phyloP scores from a whole-genome alignment of 2,329 filamentous ascomycete genomes.

The Byssochlamys sp. region DNA sequence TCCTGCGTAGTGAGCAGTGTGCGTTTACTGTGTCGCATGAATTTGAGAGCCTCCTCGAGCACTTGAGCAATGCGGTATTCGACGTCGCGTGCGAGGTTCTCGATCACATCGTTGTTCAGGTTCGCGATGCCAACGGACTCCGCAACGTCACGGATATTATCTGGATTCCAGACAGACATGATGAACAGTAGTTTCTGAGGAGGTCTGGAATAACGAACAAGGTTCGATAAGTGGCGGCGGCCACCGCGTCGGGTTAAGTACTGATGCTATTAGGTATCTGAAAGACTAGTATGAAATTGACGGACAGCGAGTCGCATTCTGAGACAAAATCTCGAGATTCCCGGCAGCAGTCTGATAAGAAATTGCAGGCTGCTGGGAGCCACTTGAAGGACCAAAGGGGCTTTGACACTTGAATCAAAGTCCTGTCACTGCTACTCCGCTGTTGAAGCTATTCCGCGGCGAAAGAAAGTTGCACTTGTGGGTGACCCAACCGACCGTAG shows the following conservation, averaged over 20 bases:
- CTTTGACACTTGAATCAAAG: neutral
- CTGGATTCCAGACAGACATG: constrained; percentile 80
- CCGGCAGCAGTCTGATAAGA: neutral
- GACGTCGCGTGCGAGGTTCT: constrained; percentile 81
- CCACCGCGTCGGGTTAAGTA: neutral
- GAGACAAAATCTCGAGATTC: neutral
- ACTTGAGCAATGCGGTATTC: constrained; percentile 92
- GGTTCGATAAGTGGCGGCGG: neutral
- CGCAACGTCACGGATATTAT: constrained; percentile 90
- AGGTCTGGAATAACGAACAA: neutral
- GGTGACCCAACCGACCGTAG: neutral
- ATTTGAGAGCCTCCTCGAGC: constrained; percentile 84
- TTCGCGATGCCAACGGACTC: constrained; percentile 83
- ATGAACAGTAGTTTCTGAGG: constrained; percentile 5
- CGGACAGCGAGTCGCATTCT: neutral
- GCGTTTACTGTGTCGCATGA: constrained; percentile 84
- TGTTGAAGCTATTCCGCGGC: neutral
- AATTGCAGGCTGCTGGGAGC: neutral
- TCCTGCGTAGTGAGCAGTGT: constrained; percentile 84
- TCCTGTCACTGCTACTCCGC: neutral
- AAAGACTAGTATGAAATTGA: neutral
- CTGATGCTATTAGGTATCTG: neutral
- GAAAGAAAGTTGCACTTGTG: neutral
- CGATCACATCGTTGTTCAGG: constrained; percentile 74
- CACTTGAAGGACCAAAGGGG: neutral